These are phyloP conservation scores for Chondrus crispus DNA, from an alignment of 23 red algal genomes.

Conservation along the genomic window DNA sequence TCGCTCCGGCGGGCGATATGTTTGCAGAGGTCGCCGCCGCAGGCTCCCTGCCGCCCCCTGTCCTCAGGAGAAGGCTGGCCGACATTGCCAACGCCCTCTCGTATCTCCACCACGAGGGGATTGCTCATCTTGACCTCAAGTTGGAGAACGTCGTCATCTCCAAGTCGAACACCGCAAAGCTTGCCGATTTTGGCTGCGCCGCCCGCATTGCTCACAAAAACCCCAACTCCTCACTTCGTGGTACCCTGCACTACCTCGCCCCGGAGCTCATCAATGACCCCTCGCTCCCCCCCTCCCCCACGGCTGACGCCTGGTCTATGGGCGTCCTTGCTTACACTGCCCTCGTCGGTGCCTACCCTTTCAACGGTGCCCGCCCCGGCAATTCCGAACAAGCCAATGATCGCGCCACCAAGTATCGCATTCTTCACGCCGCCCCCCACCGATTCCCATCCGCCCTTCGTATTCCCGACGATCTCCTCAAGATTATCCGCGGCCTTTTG, in stretches of 20 bases:
- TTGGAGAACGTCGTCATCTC: constrained; percentile 66
- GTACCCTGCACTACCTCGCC: constrained; percentile 47
- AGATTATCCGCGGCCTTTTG: constrained; percentile 40
- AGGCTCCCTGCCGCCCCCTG: not conserved
- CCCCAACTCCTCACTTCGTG: not conserved
- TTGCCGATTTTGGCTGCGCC: constrained; percentile 64
- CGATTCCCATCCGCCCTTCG: constrained; percentile 14
- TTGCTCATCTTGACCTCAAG: constrained; percentile 64
- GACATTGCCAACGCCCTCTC: constrained; percentile 34
- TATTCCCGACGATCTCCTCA: constrained; percentile 28
- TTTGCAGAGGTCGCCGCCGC: constrained; percentile 35
- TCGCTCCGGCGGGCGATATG: constrained; percentile 49
- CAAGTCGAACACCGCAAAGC: constrained; percentile 17
- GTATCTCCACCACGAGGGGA: constrained; percentile 9
- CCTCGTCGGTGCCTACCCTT: constrained; percentile 53
- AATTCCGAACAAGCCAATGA: constrained; percentile 5
- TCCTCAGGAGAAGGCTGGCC: constrained; percentile 23
- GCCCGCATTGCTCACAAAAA: not conserved
- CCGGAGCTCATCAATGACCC: constrained; percentile 36
- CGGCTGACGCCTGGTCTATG: constrained; percentile 66
- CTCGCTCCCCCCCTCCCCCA: not conserved
- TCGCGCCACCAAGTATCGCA: constrained; percentile 16
- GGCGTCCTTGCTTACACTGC: constrained; percentile 70
- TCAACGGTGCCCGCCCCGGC: constrained; percentile 32
- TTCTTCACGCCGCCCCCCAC: constrained; percentile 17